Evolutionary conservation across 345 rosid genomes (phyloP), one percentile per base, ranked within the genome.

Genomic region (Euphorbia peplus): DNA sequence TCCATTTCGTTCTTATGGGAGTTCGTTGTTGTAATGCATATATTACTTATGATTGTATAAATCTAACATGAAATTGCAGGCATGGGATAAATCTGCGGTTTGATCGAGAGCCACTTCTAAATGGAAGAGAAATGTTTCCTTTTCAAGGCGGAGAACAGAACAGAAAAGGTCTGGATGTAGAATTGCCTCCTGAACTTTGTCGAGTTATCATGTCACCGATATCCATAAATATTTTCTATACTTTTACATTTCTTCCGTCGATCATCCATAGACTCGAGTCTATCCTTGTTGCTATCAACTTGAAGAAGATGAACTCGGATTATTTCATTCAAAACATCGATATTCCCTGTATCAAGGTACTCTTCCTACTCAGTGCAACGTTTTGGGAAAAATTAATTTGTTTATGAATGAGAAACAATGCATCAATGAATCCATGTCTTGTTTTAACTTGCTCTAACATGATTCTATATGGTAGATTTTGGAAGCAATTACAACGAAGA

Each of bases 131-230:
- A 63, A 60, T 91, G 69, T 89, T 86, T 78, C 79, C 73, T 0
- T 63, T 85, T 60, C 90, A 85, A 58, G 46, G 78, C 73, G 72
- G 75, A 78, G 83, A 73, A 66, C 75, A 60, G 62, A 93, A 83
- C 72, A 80, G 75, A 68, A 88, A 76, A 93, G 97, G 98, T 63
- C 13, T 10, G 22, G 15, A 32, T 32, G 37, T 32, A 3, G 4
- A 32, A 32, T 32, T 95, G 85, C 99, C 98, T 61, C 93, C 99
- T 61, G 99, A 95, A 70, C 83, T 95, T 1, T 95, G 97, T 81
- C 28, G 41, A 5, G 57, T 91, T 42, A 30, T 91, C 22, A 70
- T 88, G 74, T 76, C 95, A 42, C 90, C 96, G 1, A 71, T 95
- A 71, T 86, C 99, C 25, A 74, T 82, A 25, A 86, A 75, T 60